Percentiles rank a stretch among this genome's conserved stretches.
These are phyloP conservation scores for Ambrosia artemisiifolia DNA, from an alignment of 129 eudicot species.

Conservation along the genomic window DNA sequence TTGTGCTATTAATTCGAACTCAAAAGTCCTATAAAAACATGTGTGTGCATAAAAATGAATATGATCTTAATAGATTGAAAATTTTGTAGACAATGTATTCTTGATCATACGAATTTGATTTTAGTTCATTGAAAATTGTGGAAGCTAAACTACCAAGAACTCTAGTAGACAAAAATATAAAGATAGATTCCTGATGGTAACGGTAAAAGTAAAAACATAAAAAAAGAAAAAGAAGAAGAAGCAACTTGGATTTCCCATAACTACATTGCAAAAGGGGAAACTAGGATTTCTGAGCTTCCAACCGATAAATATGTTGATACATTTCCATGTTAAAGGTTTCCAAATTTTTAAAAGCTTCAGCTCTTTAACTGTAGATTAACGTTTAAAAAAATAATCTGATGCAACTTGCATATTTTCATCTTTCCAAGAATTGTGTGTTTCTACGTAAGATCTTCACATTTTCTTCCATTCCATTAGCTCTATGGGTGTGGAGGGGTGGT, in stretches of 20 bases:
- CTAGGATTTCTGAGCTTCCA: no score
- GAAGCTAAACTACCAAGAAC: background rate
- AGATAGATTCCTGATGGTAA: conserved; percentile 14
- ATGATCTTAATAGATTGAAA: background rate
- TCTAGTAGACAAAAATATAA: background rate
- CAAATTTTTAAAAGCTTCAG: no score
- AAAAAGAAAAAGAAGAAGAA: background rate
- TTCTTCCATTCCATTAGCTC: background rate
- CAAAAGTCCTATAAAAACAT: conserved; percentile 5
- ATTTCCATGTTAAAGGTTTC: no score
- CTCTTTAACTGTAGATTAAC: no score
- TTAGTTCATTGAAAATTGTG: background rate
- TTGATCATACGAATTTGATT: background rate
- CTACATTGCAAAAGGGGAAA: no score
- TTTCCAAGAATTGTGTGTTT: background rate
- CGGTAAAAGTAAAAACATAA: conserved; percentile 12
- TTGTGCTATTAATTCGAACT: background rate
- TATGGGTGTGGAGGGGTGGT: background rate
- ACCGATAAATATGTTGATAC: no score
- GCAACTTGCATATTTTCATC: no score
- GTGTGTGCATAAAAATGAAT: background rate
- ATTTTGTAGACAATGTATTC: background rate
- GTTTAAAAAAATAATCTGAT: no score
- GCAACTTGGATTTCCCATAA: no score
- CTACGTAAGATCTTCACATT: background rate